Conservation (phyloP, 345 rosid genomes). For the Physaria fendleri region DNA sequence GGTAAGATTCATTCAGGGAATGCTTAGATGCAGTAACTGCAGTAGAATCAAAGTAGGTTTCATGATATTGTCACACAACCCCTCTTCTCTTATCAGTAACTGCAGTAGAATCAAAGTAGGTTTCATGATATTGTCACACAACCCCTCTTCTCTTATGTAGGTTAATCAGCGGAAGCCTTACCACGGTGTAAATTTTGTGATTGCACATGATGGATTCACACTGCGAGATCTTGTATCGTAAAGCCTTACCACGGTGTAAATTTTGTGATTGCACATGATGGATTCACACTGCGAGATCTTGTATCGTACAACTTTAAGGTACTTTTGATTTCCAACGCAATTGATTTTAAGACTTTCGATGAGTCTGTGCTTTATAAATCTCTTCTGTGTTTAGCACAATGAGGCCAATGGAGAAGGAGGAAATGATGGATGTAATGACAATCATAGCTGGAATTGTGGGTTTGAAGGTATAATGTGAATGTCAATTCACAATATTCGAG, state of each 20-base stretch:
- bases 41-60: neutral
- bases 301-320: constrained; percentile 87
- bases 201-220: constrained; percentile 94
- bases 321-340: constrained; percentile 19
- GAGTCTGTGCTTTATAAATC: neutral
- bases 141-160: constrained; percentile 30
- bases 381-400: constrained; percentile 59
- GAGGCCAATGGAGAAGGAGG: constrained; percentile 98
- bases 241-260: constrained; percentile 65
- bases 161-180: constrained; percentile 83
- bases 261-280: constrained; percentile 87
- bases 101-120: neutral
- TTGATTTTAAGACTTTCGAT: neutral
- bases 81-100: neutral
- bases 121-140: neutral
- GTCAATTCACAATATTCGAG: neutral
- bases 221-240: constrained; percentile 83
- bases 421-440: constrained; percentile 89
- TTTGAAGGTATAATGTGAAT: constrained; percentile 51
- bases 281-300: constrained; percentile 81
- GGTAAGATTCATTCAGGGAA: constrained; percentile 34
- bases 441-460: constrained; percentile 97
- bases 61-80: neutral
- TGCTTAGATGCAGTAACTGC: neutral
- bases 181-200: constrained; percentile 74